Percentiles rank a stretch among this genome's conserved stretches.
Conservation (phyloP, 345 rosid genomes). For the Citrus hindsii region DNA sequence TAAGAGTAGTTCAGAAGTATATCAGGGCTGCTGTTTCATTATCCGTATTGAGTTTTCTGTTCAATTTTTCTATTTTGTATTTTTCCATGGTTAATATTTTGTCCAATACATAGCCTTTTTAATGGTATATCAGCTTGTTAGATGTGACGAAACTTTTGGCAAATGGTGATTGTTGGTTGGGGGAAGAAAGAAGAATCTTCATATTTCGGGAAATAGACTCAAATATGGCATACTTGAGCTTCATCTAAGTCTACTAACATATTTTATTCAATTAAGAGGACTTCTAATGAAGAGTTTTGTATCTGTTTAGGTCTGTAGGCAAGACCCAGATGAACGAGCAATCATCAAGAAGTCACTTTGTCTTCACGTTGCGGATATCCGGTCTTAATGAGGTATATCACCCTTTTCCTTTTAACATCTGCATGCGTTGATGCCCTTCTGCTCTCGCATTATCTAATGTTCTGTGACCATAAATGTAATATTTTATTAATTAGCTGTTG, state of each 20-base stretch:
- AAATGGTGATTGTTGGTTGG: background rate
- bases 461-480: background rate
- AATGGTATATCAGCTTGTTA: background rate
- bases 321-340: slow-evolving; percentile 96
- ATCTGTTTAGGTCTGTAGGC: slow-evolving; percentile 72
- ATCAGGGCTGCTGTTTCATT: slow-evolving; percentile 10
- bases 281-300: background rate
- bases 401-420: background rate
- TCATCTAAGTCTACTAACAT: background rate
- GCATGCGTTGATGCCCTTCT: background rate
- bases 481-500: slow-evolving; percentile 7
- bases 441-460: background rate
- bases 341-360: slow-evolving; percentile 95
- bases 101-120: background rate
- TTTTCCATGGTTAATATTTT: background rate
- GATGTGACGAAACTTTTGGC: background rate
- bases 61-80: background rate
- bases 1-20: background rate
- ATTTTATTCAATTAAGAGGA: background rate
- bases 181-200: background rate
- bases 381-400: slow-evolving; percentile 77
- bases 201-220: background rate
- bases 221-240: background rate
- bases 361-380: slow-evolving; percentile 81
- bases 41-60: background rate